These are phyloP conservation scores for Aspergillus saccharolyticus DNA, from an alignment of 495 filamentous ascomycete species.

Conservation along the genomic window DNA sequence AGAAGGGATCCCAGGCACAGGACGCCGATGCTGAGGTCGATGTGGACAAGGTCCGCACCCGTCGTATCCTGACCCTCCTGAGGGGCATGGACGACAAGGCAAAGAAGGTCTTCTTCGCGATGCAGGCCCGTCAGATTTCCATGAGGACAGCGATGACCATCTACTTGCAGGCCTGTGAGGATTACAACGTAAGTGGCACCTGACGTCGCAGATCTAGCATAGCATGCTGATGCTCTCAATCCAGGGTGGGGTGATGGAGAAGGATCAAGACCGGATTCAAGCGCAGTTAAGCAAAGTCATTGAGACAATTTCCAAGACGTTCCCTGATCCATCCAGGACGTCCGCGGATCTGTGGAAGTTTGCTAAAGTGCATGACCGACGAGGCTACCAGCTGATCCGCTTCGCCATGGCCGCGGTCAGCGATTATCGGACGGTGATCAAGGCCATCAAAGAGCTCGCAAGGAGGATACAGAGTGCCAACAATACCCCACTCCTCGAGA, in stretches of 20 bases:
- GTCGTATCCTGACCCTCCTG: constrained; percentile 76
- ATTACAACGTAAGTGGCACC: constrained; percentile 58
- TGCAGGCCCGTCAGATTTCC: constrained; percentile 67
- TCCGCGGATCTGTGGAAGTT: constrained; percentile 79
- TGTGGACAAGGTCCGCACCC: constrained; percentile 77
- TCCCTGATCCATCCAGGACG: constrained; percentile 66
- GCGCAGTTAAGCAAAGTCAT: constrained; percentile 61
- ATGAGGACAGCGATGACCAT: constrained; percentile 64
- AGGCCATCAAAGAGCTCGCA: constrained; percentile 82
- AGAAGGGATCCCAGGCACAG: constrained; percentile 45
- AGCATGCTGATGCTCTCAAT: background rate
- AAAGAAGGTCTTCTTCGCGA: constrained; percentile 82
- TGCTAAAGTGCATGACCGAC: constrained; percentile 84
- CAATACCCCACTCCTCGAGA: constrained; percentile 61
- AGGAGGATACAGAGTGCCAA: constrained; percentile 70
- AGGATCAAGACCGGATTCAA: constrained; percentile 63
- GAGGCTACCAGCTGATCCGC: constrained; percentile 81
- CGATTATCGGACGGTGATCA: constrained; percentile 85
- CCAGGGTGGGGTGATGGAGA: constrained; percentile 73
- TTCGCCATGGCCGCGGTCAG: constrained; percentile 81
- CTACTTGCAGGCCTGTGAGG: constrained; percentile 74
- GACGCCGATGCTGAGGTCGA: constrained; percentile 53
- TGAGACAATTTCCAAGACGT: constrained; percentile 62
- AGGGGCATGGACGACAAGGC: constrained; percentile 72
- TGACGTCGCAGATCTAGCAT: no score